Base-by-base conservation (phyloP, 2,329 filamentous ascomycete species). In the Ophiocordyceps camponoti-floridani region DNA sequence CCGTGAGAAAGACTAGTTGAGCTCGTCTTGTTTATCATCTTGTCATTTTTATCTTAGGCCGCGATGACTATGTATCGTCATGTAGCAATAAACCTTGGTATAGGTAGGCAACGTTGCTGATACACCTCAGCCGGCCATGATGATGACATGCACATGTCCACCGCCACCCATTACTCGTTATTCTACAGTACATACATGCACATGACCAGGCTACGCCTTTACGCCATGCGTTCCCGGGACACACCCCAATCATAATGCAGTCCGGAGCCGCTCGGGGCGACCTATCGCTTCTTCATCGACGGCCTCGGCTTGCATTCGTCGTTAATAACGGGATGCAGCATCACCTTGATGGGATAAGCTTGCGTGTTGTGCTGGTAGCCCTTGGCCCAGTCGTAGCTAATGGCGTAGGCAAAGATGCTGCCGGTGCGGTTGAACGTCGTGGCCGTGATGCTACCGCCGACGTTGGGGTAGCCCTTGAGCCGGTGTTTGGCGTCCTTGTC, bases 361-460 rank as follows among this genome's bases (percentile, higher is more conserved):
- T 78, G 77, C 26, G 70, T 91, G 64, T 96, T 96, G 52, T 71
- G 76, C 51, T 83, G 77, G 66, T 89, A 95, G 14, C 91, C 91
- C 69, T 98, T 96, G 66, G 83, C 87, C 91, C 91, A 98, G 66
- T 98, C 91, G 62, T 98, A 98, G 59, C 86, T 87, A 42, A 95
- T 77, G 26, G 88, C 86, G 54, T 91, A 91, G 14, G 84, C 84
- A 58, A 91, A 91, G 56, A 89, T 86, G 57, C 64, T 80, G 44
- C 91, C 91, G 47, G 72, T 82, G 54, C 79, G 77, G 67, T 88
- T 94, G 71, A 98, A 98, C n/a, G 78, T 84, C 2, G 88, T 94
- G 23, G 84, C 74, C 8, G 83, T 83, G 65, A 98, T 98, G 55
- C 83, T 85, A 47, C 88, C 88, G 16, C 84, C 83, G 6, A 87